These are phyloP conservation scores for Beverwykella pulmonaria DNA, from an alignment of 495 filamentous ascomycete species.

Conservation along the genomic window DNA sequence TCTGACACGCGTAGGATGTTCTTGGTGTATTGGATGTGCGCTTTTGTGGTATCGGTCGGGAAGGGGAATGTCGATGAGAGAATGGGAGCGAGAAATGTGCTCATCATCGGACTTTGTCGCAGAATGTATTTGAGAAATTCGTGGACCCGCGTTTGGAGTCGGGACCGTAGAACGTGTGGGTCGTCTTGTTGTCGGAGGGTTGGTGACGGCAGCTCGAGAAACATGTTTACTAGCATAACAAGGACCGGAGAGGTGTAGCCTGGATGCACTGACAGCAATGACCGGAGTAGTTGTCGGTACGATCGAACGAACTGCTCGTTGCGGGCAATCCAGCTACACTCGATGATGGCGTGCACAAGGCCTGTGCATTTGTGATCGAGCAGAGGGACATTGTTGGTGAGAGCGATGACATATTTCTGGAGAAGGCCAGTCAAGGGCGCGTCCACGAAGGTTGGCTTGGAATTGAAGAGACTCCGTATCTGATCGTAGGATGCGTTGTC, in stretches of 20 bases:
- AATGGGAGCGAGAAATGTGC: constrained; percentile 66
- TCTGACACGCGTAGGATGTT: constrained; percentile 74
- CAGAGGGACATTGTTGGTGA: constrained; percentile 70
- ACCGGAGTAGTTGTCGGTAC: constrained; percentile 78
- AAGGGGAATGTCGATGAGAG: constrained; percentile 72
- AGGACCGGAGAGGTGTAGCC: constrained; percentile 66
- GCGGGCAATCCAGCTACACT: constrained; percentile 80
- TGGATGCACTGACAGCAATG: constrained; percentile 76
- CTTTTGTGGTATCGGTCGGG: constrained; percentile 68
- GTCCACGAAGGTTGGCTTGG: constrained; percentile 51
- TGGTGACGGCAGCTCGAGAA: constrained; percentile 58
- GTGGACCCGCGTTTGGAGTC: constrained; percentile 71
- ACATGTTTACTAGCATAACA: constrained; percentile 76
- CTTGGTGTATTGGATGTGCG: constrained; percentile 73
- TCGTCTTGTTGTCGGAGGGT: constrained; percentile 64
- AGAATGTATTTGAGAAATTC: constrained; percentile 74
- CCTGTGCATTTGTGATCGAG: constrained; percentile 73
- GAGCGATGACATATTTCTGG: constrained; percentile 72
- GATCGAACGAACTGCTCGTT: constrained; percentile 77
- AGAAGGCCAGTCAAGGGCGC: constrained; percentile 59
- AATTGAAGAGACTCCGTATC: constrained; percentile 68
- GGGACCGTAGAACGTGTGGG: constrained; percentile 57
- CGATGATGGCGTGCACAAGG: constrained; percentile 71
- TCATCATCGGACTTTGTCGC: constrained; percentile 74
- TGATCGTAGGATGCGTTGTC: constrained; percentile 73